phyloP scores from a whole-genome alignment of 441 rosid species.

The Arabidopsis lyrata region DNA sequence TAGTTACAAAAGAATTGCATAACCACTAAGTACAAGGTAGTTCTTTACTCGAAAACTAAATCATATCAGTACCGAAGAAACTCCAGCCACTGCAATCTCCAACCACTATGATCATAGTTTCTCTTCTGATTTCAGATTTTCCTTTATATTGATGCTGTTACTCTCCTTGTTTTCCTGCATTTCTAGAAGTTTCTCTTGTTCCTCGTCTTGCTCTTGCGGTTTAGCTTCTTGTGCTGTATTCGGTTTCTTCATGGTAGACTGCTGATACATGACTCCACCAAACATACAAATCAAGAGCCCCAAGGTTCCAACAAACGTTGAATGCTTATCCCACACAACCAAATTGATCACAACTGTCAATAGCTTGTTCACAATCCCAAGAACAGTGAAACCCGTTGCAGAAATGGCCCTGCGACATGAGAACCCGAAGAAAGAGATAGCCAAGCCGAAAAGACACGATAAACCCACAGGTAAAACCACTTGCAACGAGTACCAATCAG shows the following conservation, averaged over 20 bases:
- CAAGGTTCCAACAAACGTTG: conserved; percentile 73
- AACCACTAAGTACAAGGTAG: conserved; percentile 33
- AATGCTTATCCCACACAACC: conserved; percentile 96
- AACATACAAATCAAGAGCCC: conserved; percentile 90
- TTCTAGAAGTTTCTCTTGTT: conserved; percentile 74
- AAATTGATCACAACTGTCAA: conserved; percentile 88
- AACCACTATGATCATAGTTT: conserved; percentile 38
- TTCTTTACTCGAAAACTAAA: conserved; percentile 5
- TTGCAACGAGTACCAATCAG: conserved; percentile 74
- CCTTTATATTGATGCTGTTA: conserved; percentile 35
- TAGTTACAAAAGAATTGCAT: conserved; percentile 45
- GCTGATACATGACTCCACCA: conserved; percentile 97
- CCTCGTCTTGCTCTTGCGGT: conserved; percentile 61
- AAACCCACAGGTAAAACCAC: conserved; percentile 81
- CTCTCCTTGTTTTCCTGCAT: conserved; percentile 58
- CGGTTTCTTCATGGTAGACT: conserved; percentile 75
- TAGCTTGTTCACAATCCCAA: conserved; percentile 92
- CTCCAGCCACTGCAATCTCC: background rate
- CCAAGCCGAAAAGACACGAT: conserved; percentile 82
- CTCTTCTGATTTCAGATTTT: conserved; percentile 43
- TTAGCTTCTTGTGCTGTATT: conserved; percentile 53
- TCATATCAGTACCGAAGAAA: background rate
- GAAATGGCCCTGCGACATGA: conserved; percentile 94
- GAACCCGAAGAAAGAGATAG: conserved; percentile 96
- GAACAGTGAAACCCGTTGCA: conserved; percentile 96